Evolutionary conservation across 331 rosid species (phyloP).

Genomic region (Stylosanthes scabra): DNA sequence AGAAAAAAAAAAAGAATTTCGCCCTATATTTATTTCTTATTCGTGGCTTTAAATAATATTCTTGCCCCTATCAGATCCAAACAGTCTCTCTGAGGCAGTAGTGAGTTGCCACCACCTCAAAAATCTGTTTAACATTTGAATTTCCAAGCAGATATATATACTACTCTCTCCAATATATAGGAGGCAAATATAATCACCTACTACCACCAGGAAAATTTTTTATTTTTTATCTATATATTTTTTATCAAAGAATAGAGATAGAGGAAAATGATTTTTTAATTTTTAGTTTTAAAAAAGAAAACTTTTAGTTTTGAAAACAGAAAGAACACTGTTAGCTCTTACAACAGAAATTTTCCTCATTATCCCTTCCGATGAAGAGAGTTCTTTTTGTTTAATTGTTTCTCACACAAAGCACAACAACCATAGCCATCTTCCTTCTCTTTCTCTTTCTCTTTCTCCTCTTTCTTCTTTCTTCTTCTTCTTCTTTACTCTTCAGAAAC

Average conservation of each 20-base stretch:
- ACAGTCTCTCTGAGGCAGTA: slow-evolving; percentile 50
- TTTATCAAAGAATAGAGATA: too few species aligned
- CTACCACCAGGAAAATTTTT: slow-evolving; percentile 21
- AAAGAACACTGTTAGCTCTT: slow-evolving; percentile 19
- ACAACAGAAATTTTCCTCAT: slow-evolving; percentile 31
- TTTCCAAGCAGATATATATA: slow-evolving; percentile 40
- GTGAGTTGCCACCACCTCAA: slow-evolving; percentile 54
- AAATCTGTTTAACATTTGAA: slow-evolving; percentile 55
- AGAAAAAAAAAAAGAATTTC: not conserved
- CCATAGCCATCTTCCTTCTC: slow-evolving; percentile 13
- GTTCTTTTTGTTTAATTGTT: slow-evolving; percentile 31
- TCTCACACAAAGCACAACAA: slow-evolving; percentile 39
- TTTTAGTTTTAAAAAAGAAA: slow-evolving; percentile 14
- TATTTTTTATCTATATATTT: too few species aligned
- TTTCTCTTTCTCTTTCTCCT: not conserved
- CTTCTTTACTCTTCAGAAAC: slow-evolving; percentile 15
- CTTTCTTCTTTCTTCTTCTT: too few species aligned
- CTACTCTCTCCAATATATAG: too few species aligned
- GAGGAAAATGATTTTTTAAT: not conserved
- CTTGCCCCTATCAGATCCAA: slow-evolving; percentile 44
- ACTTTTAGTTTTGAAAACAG: not conserved
- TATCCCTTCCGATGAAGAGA: not conserved
- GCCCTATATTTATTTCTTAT: slow-evolving; percentile 2
- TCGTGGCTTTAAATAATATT: slow-evolving; percentile 37
- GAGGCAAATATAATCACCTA: slow-evolving; percentile 39